These are phyloP conservation scores for Chondrus crispus DNA, from an alignment of 23 red algal species.

Conservation along the genomic window DNA sequence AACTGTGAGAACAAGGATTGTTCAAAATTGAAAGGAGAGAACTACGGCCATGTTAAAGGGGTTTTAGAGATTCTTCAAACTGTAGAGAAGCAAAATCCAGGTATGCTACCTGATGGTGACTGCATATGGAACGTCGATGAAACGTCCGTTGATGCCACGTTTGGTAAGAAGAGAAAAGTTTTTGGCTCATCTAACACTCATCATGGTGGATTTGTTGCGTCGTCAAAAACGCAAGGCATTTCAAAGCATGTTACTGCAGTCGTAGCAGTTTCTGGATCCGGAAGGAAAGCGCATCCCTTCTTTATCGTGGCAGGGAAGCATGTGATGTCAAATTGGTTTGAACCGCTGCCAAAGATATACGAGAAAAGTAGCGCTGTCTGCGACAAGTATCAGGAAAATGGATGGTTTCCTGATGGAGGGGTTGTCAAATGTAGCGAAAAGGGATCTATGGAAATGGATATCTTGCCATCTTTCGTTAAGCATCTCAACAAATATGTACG, in stretches of 20 bases:
- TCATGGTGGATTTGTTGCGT: not conserved
- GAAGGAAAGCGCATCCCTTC: constrained; percentile 1
- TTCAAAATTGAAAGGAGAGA: not conserved
- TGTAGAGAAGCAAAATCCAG: not conserved
- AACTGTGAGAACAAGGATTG: constrained; percentile 15
- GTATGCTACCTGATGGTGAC: not conserved
- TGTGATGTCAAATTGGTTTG: not conserved
- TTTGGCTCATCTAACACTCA: not conserved
- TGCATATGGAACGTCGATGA: constrained; percentile 28
- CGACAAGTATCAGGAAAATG: not conserved
- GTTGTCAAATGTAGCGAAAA: not conserved
- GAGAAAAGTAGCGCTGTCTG: not conserved
- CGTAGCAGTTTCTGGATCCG: not conserved
- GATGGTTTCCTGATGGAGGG: not conserved
- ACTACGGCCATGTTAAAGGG: not conserved
- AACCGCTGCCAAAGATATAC: not conserved
- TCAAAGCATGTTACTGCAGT: constrained; percentile 4
- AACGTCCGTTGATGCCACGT: constrained; percentile 8
- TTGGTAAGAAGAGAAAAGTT: not conserved
- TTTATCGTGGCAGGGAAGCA: constrained; percentile 21
- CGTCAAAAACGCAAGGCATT: not conserved
- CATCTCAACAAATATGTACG: not conserved
- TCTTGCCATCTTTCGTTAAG: not conserved
- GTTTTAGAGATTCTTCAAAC: constrained; percentile 7
- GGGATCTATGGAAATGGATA: not conserved